These are phyloP conservation scores for Apostasia ramifera DNA, from an alignment of 106 monocot species.

Conservation along the genomic window DNA sequence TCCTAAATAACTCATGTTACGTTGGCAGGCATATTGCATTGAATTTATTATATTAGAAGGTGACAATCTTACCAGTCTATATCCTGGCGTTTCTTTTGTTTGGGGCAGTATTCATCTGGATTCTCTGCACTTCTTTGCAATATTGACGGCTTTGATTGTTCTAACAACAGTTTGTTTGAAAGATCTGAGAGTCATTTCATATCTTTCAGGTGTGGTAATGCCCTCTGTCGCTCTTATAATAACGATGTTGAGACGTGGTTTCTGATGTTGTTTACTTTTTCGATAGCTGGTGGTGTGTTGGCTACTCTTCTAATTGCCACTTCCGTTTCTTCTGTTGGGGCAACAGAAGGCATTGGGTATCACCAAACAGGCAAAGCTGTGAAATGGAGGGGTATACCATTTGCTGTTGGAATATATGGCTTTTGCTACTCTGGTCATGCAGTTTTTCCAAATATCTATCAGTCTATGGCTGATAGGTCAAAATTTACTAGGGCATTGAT, in stretches of 20 bases:
- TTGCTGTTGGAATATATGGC: slow-evolving; percentile 86
- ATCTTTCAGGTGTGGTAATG: slow-evolving; percentile 59
- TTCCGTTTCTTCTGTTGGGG: slow-evolving; percentile 62
- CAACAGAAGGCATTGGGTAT: slow-evolving; percentile 46
- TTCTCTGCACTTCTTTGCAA: slow-evolving; percentile 64
- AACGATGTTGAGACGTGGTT: background rate
- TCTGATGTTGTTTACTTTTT: background rate
- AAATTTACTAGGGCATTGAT: slow-evolving; percentile 54
- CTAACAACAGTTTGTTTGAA: slow-evolving; percentile 79
- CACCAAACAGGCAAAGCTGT: slow-evolving; percentile 49
- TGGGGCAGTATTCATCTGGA: slow-evolving; percentile 62
- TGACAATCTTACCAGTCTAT: slow-evolving; percentile 80
- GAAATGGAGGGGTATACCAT: slow-evolving; percentile 76
- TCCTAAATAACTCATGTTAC: background rate
- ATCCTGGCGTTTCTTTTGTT: slow-evolving; percentile 54
- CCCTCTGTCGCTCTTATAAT: background rate
- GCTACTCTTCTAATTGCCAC: slow-evolving; percentile 72
- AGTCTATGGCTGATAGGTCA: slow-evolving; percentile 80
- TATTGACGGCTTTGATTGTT: slow-evolving; percentile 72
- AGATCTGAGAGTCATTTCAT: slow-evolving; percentile 72
- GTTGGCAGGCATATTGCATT: slow-evolving; percentile 85
- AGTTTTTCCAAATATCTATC: slow-evolving; percentile 96
- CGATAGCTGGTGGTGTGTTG: slow-evolving; percentile 79
- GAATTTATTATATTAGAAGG: slow-evolving; percentile 96
- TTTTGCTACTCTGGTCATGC: slow-evolving; percentile 95